Percentiles rank a stretch among this genome's conserved stretches.
These are phyloP conservation scores for Tranzscheliella williamsii DNA, from an alignment of 1,284 basidiomycete genomes.

Conservation along the genomic window DNA sequence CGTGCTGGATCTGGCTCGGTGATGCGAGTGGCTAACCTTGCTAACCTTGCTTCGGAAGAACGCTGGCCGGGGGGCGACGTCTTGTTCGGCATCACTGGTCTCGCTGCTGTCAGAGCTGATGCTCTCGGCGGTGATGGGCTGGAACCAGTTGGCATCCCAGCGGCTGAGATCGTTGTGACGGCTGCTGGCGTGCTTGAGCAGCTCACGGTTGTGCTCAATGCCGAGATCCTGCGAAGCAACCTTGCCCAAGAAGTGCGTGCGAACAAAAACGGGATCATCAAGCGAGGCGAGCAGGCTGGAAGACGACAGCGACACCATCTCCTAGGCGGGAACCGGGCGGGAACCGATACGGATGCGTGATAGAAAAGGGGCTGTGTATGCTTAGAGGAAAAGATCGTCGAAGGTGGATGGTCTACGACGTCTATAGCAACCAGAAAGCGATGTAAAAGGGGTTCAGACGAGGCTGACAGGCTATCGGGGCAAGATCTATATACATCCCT, in stretches of 20 bases:
- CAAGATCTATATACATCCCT: too few species aligned
- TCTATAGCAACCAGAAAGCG: too few species aligned
- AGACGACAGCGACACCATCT: conserved; percentile 24
- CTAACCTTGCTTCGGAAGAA: background rate
- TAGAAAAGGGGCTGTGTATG: too few species aligned
- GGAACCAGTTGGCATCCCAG: conserved; percentile 30
- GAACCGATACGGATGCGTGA: too few species aligned
- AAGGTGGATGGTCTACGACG: too few species aligned
- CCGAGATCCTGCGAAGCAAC: conserved; percentile 34
- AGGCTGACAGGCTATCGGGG: too few species aligned
- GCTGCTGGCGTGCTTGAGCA: conserved; percentile 24
- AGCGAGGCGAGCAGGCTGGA: conserved; percentile 11
- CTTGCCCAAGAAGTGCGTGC: conserved; percentile 36
- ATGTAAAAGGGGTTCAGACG: too few species aligned
- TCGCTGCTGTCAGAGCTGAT: conserved; percentile 26
- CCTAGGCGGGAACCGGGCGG: too few species aligned
- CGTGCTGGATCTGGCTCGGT: background rate
- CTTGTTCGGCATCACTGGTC: conserved; percentile 26
- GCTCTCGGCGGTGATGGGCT: conserved; percentile 8
- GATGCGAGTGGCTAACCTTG: background rate
- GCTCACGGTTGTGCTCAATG: conserved; percentile 21
- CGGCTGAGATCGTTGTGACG: conserved; percentile 25
- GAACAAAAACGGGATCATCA: conserved; percentile 33
- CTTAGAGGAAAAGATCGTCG: too few species aligned
- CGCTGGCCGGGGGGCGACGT: conserved; percentile 3